These are phyloP conservation scores for Phaffomyces antillensis DNA, from an alignment of 805 yeast genomes.

Conservation along the genomic window DNA sequence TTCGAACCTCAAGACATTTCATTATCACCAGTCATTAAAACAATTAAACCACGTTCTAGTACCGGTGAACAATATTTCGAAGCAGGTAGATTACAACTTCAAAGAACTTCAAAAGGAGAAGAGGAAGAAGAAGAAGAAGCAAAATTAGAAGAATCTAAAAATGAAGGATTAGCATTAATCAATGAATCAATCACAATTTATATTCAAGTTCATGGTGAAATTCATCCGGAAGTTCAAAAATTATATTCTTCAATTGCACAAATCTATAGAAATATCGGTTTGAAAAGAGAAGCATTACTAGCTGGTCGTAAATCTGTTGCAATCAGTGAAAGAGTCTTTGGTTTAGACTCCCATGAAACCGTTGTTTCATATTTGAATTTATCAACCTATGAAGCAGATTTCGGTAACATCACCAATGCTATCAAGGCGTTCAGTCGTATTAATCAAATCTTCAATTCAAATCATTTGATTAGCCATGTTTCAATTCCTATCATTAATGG, in stretches of 20 bases:
- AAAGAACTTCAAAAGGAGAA: constrained; percentile 13
- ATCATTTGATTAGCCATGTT: constrained; percentile 57
- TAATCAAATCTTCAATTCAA: constrained; percentile 46
- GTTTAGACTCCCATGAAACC: constrained; percentile 75
- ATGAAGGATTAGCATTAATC: constrained; percentile 56
- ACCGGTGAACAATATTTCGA: constrained; percentile 72
- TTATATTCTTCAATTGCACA: constrained; percentile 62
- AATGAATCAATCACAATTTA: constrained; percentile 63
- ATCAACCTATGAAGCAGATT: constrained; percentile 61
- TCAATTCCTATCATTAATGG: constrained; percentile 56
- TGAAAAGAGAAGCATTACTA: constrained; percentile 51
- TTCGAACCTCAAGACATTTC: constrained; percentile 58
- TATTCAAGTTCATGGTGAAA: constrained; percentile 77
- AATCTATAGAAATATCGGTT: constrained; percentile 53
- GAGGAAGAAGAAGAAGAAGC: constrained; percentile 17
- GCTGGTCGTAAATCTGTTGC: constrained; percentile 62
- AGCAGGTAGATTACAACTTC: constrained; percentile 37
- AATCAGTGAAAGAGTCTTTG: constrained; percentile 72
- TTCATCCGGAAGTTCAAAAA: constrained; percentile 74
- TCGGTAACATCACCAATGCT: constrained; percentile 52
- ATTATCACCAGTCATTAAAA: constrained; percentile 71
- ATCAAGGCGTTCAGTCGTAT: constrained; percentile 57
- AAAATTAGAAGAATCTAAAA: constrained; percentile 24
- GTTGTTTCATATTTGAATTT: constrained; percentile 65
- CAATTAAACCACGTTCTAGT: constrained; percentile 56